Base-by-base conservation (phyloP, 257 asterid species). In the Solanum gracilifrons region DNA sequence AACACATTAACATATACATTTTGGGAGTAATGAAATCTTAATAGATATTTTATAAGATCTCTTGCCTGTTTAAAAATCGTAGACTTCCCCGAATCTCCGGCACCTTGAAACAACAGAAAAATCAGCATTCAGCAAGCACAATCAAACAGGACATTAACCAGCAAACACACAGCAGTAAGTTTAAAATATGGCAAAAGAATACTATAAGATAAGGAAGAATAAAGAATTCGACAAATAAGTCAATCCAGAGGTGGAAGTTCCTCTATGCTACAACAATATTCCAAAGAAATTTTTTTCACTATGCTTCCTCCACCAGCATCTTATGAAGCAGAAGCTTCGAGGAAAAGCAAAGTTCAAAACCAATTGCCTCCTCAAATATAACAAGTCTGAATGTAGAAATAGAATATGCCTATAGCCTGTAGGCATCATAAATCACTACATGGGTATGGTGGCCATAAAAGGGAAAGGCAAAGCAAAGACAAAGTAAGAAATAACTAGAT, bases 1-100 rank as follows among this genome's bases (percentile, higher is more conserved):
- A 76, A 76, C 13, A 39, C 60, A 80, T 29, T 80, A 80, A 46
- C 43, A 82, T 46, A 27, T 32, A 35, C 88, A 86, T 23, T 72
- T 72, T 73, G 37, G 25, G 33, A 72, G 35, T 20, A 73, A 55
- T 85, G 58, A 68, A 85, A 73, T 73, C 74, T 51, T 21, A 71
- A 87, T 51, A 21, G 55, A 79, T 69, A 23, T 64, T 71, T 84
- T n/a, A 35, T 27, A 85, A 32, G 58, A 85, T 55, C n/a, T 82
- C 95, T 92, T 93, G 93, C 99, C 99, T 97, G 99, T 95, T 97
- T 97, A 93, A 97, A 96, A 87, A 97, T 96, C 87, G 99, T 97
- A 87, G 99, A 97, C 94, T 97, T 97, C 88, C 99, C 99, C 74
- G 99, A 97, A 90, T 97, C 99, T 90, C 99, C 99, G 77, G 98